phyloP scores from a whole-genome alignment of 2,329 filamentous ascomycete species.

The Fusarium sp. region DNA sequence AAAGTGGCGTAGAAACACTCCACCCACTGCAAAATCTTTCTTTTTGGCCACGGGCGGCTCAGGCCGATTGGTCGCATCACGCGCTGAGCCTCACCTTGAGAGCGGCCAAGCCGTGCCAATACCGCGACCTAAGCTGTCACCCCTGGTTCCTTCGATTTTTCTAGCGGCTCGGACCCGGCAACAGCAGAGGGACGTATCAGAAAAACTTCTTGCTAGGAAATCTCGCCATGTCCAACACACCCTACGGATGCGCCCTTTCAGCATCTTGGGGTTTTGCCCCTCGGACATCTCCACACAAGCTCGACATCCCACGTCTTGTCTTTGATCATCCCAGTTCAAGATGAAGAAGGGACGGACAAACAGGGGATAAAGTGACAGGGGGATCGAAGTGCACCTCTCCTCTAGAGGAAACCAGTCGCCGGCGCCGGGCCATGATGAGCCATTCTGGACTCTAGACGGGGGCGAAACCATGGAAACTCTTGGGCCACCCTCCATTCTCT shows the following conservation, averaged over 20 bases:
- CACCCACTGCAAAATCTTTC: slow-evolving; percentile 17
- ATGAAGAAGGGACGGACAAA: background rate
- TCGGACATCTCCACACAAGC: slow-evolving; percentile 3
- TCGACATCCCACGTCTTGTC: background rate
- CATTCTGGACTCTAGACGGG: slow-evolving; percentile 2
- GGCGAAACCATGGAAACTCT: slow-evolving; percentile 25
- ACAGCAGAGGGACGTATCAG: too few species aligned
- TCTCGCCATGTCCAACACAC: slow-evolving; percentile 32
- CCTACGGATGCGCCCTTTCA: slow-evolving; percentile 8
- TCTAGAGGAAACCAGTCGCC: background rate
- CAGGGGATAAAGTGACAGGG: background rate
- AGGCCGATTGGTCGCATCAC: slow-evolving; percentile 10
- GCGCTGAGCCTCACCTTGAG: slow-evolving; percentile 6
- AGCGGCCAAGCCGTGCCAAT: slow-evolving; percentile 32
- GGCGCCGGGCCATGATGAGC: slow-evolving; percentile 6
- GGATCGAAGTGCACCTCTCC: background rate
- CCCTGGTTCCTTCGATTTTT: slow-evolving; percentile 14
- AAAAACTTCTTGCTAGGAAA: slow-evolving; percentile 18
- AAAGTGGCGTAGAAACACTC: background rate
- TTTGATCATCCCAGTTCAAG: background rate
- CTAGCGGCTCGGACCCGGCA: slow-evolving; percentile 3
- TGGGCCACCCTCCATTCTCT: background rate
- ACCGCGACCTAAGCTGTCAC: slow-evolving; percentile 1
- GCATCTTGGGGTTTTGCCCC: slow-evolving; percentile 5
- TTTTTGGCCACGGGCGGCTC: slow-evolving; percentile 12